Conservation (phyloP, 768 basidiomycete species). For the Pulveroboletus sp. region DNA sequence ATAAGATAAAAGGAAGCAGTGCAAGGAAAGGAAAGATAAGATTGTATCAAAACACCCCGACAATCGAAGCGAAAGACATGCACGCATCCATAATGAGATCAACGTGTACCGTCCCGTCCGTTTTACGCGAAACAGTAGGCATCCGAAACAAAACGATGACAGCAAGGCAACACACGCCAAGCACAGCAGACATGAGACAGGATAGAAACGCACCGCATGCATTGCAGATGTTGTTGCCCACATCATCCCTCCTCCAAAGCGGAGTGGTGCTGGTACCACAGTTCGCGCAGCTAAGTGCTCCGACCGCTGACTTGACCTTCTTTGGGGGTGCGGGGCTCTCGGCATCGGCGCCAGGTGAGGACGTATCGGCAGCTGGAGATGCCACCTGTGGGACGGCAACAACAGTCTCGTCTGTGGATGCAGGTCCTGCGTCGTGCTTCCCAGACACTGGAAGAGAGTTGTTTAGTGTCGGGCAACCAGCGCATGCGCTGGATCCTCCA, state of each 20-base stretch:
- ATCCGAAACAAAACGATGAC: slow-evolving; percentile 9
- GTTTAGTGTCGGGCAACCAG: slow-evolving; percentile 96
- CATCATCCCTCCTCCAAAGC: slow-evolving; percentile 84
- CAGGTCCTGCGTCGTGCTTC: slow-evolving; percentile 38
- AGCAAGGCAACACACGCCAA: slow-evolving; percentile 20
- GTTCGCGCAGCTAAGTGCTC: slow-evolving; percentile 80
- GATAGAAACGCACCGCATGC: slow-evolving; percentile 72
- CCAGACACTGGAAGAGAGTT: slow-evolving; percentile 59
- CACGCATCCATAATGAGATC: slow-evolving; percentile 17
- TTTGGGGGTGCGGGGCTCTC: slow-evolving; percentile 32
- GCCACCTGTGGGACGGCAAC: slow-evolving; percentile 14
- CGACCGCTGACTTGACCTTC: slow-evolving; percentile 45
- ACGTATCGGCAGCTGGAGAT: slow-evolving; percentile 32
- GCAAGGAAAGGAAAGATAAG: slow-evolving; percentile 20
- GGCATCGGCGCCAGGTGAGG: slow-evolving; percentile 32
- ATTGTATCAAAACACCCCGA: slow-evolving; percentile 10
- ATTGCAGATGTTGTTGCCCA: slow-evolving; percentile 92
- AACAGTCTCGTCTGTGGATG: slow-evolving; percentile 19
- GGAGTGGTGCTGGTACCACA: slow-evolving; percentile 89
- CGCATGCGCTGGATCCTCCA: slow-evolving; percentile 88
- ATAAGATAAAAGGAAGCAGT: slow-evolving; percentile 25
- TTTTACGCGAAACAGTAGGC: slow-evolving; percentile 19
- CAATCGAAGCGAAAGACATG: slow-evolving; percentile 19
- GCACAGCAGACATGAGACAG: slow-evolving; percentile 26
- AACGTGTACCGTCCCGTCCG: slow-evolving; percentile 19